A percentile compares a stretch with the other conserved stretches of the same genome.
Conservation (phyloP, 2,329 filamentous ascomycete genomes). For the Westerdykella aurantiaca region DNA sequence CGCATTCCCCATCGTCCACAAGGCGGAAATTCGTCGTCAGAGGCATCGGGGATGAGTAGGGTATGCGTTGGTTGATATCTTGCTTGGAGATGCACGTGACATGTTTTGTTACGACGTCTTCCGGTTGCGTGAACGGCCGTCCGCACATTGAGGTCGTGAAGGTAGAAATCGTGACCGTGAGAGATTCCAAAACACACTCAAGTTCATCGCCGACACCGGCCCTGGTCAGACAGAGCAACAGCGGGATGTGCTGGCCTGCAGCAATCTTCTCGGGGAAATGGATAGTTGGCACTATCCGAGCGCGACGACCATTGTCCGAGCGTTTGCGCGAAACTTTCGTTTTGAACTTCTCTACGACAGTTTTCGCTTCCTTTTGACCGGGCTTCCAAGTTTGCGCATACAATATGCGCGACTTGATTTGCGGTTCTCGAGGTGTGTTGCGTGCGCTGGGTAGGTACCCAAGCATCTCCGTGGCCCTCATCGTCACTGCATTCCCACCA, state of each 20-base stretch:
- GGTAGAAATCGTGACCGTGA: constrained; percentile 27
- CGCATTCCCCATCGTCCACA: constrained; percentile 28
- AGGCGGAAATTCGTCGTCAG: constrained; percentile 30
- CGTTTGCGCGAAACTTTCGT: constrained; percentile 15
- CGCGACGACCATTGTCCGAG: constrained; percentile 7
- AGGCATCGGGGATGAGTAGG: constrained; percentile 14
- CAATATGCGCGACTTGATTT: constrained; percentile 18
- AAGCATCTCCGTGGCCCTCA: constrained; percentile 20
- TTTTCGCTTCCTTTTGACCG: neutral
- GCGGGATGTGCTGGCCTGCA: constrained; percentile 30
- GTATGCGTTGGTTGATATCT: constrained; percentile 17
- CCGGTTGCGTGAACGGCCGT: constrained; percentile 16
- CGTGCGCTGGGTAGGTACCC: constrained; percentile 21
- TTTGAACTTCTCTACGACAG: constrained; percentile 13
- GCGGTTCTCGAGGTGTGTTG: constrained; percentile 12
- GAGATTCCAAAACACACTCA: constrained; percentile 23
- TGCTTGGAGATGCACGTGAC: constrained; percentile 26
- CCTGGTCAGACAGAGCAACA: constrained; percentile 22
- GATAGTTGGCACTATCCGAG: constrained; percentile 28
- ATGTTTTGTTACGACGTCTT: constrained; percentile 27
- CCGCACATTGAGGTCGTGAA: constrained; percentile 30
- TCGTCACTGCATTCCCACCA: constrained; percentile 8
- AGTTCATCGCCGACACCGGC: constrained; percentile 16
- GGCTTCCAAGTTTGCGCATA: constrained; percentile 28
- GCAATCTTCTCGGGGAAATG: constrained; percentile 22